Conservation (phyloP, 148 eudicot genomes). For the Vaccinium corymbosum region DNA sequence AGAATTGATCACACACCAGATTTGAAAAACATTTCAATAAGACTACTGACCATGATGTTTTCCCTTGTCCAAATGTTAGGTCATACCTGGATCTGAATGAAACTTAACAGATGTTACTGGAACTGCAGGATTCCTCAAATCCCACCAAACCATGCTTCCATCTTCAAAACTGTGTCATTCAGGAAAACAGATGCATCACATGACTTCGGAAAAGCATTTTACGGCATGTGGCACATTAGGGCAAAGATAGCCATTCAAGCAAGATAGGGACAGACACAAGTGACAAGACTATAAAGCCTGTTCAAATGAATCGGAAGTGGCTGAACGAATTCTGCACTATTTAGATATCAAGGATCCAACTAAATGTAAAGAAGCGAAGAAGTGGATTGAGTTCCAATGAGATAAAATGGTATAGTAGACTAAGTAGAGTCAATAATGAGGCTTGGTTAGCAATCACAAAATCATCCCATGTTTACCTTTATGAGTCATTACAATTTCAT, state of each 20-base stretch:
- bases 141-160: slow-evolving; percentile 88
- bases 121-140: slow-evolving; percentile 57
- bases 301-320: neutral
- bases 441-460: neutral
- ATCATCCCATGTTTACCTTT: neutral
- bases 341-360: slow-evolving; percentile 3
- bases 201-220: neutral
- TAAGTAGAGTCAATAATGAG: neutral
- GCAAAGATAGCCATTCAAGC: slow-evolving; percentile 2
- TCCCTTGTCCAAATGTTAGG: neutral
- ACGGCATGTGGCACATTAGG: neutral
- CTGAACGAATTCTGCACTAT: neutral
- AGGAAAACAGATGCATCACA: neutral
- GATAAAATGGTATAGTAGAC: neutral
- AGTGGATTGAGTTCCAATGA: neutral
- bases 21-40: neutral
- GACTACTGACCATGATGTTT: neutral
- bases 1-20: slow-evolving; percentile 10
- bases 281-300: neutral
- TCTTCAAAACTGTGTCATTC: slow-evolving; percentile 61
- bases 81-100: slow-evolving; percentile 78
- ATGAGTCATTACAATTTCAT: neutral
- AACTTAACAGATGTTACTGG: slow-evolving; percentile 67
- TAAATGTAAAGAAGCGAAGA: neutral
- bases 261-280: neutral